These are phyloP conservation scores for Coemansia sp. DNA, from an alignment of 192 early-diverging fungal genomes.

Conservation along the genomic window DNA sequence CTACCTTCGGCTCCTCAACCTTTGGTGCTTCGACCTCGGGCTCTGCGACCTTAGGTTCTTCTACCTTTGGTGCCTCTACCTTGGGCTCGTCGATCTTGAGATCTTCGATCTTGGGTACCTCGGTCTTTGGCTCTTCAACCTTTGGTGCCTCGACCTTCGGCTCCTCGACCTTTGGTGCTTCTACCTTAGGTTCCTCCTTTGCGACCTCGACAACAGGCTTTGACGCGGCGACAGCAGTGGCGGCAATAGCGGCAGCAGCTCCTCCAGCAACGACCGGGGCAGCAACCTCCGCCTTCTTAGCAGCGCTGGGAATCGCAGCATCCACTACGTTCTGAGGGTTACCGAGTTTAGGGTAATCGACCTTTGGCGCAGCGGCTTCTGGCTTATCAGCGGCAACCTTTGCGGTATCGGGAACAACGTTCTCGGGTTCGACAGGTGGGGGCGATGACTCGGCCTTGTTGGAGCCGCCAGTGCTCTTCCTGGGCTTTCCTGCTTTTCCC, in stretches of 20 bases:
- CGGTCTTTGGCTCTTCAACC: conserved; percentile 2
- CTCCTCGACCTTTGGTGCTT: conserved; percentile 8
- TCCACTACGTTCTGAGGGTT: conserved; percentile 23
- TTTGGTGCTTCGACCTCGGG: conserved; percentile 17
- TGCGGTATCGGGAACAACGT: conserved; percentile 1
- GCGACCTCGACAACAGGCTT: background rate
- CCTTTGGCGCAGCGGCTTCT: background rate
- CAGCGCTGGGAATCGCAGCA: conserved; percentile 17
- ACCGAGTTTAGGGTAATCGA: conserved; percentile 14
- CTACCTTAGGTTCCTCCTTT: conserved; percentile 15
- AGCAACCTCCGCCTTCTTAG: conserved; percentile 20
- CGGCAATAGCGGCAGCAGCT: background rate
- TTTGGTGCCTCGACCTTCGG: conserved; percentile 20
- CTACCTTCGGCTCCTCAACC: conserved; percentile 10
- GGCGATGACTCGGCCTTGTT: conserved; percentile 9
- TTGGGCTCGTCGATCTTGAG: background rate
- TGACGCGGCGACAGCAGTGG: background rate
- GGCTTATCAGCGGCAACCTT: conserved; percentile 3
- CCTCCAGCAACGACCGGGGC: conserved; percentile 3
- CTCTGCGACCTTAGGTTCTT: conserved; percentile 10
- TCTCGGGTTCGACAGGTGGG: conserved; percentile 9
- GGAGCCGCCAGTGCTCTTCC: conserved; percentile 22
- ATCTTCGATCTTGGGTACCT: conserved; percentile 9
- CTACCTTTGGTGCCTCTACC: conserved; percentile 5
- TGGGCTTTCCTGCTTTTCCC: conserved; percentile 30